These are phyloP conservation scores for Funneliformis caledonium DNA, from an alignment of 371 early-diverging fungal species.

Conservation along the genomic window DNA sequence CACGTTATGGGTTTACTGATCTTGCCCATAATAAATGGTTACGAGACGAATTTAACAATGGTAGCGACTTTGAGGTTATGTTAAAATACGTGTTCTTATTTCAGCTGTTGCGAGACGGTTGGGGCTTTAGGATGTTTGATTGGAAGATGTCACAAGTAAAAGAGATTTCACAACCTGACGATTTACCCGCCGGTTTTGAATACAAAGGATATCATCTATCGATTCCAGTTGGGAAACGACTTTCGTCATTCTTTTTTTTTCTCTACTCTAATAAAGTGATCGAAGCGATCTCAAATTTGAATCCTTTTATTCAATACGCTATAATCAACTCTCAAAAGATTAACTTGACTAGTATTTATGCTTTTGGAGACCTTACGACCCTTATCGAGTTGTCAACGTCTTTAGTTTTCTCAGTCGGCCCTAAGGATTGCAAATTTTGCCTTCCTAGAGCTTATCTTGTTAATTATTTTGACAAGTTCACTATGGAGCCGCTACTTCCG, in stretches of 20 bases:
- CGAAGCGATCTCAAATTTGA: neutral
- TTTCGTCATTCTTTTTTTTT: constrained; percentile 18
- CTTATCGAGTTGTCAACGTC: constrained; percentile 23
- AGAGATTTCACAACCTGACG: neutral
- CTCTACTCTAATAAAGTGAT: neutral
- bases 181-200: constrained; percentile 1
- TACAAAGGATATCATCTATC: neutral
- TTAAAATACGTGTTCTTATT: constrained; percentile 25
- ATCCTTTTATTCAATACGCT: constrained; percentile 18
- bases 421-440: constrained; percentile 24
- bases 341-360: neutral
- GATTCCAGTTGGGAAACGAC: constrained; percentile 20
- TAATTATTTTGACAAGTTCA: constrained; percentile 23
- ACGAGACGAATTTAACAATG: neutral
- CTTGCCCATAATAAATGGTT: constrained; percentile 4
- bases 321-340: neutral
- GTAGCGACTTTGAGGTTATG: constrained; percentile 4
- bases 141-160: neutral
- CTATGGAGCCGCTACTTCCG: constrained; percentile 1
- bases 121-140: neutral
- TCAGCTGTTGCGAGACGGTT: neutral
- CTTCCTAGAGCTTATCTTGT: constrained; percentile 22
- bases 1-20: neutral
- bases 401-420: constrained; percentile 8
- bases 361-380: constrained; percentile 20